These are phyloP conservation scores for Didymella glomerata DNA, from an alignment of 2,329 filamentous ascomycete species.

Conservation along the genomic window DNA sequence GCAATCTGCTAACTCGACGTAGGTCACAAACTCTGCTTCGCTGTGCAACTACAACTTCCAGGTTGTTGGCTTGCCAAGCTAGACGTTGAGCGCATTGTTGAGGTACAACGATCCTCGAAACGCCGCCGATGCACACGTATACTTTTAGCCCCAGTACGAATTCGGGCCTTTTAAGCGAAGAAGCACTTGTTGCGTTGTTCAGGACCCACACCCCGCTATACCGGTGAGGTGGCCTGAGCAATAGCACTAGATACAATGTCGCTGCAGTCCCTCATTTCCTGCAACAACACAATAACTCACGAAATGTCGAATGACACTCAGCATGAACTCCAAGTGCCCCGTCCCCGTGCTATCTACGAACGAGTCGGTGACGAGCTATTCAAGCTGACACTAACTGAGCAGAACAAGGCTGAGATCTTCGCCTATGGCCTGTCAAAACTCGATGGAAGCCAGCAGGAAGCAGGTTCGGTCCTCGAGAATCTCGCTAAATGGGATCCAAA, in stretches of 20 bases:
- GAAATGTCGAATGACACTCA: too few species aligned
- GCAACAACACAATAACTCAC: neutral
- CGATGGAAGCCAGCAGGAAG: conserved; percentile 7
- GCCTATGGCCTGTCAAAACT: conserved; percentile 20
- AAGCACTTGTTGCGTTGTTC: neutral
- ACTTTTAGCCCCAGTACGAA: neutral
- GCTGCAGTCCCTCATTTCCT: neutral
- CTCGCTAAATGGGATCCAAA: conserved; percentile 20
- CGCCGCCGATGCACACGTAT: neutral
- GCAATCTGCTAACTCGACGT: neutral
- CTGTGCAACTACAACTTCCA: conserved; percentile 18
- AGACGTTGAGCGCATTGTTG: neutral
- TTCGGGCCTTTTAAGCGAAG: conserved; percentile 8
- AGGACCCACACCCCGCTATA: neutral
- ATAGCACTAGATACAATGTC: neutral
- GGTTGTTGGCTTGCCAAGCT: conserved; percentile 9
- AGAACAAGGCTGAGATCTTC: conserved; percentile 27
- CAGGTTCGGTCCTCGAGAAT: conserved; percentile 14
- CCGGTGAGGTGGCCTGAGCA: conserved; percentile 2
- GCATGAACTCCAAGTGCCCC: too few species aligned
- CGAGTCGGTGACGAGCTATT: conserved; percentile 20
- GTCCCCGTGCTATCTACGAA: conserved; percentile 10
- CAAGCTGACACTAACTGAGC: conserved; percentile 11
- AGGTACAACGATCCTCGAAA: too few species aligned
- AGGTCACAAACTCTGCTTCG: conserved; percentile 1